Conservation (phyloP, 1,139 yeast species). For the Sugiyamaella novakii region DNA sequence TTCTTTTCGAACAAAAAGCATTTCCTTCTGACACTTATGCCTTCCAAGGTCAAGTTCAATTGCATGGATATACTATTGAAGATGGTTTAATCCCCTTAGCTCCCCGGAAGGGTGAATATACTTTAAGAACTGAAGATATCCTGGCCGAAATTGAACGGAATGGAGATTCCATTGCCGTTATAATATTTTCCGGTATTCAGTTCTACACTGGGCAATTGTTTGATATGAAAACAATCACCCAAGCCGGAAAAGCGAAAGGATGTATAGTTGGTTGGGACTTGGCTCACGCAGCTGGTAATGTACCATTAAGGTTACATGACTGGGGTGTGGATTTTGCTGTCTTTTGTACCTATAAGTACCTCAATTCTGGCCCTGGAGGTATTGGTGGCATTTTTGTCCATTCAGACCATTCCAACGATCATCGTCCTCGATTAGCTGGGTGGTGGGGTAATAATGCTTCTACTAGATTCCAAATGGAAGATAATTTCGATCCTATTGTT, state of each 20-base stretch:
- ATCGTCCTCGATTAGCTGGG: slow-evolving; percentile 78
- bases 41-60: slow-evolving; percentile 66
- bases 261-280: slow-evolving; percentile 90
- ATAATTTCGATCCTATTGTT: slow-evolving; percentile 71
- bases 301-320: slow-evolving; percentile 70
- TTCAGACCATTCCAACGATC: slow-evolving; percentile 45
- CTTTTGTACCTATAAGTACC: slow-evolving; percentile 91
- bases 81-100: slow-evolving; percentile 64
- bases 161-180: slow-evolving; percentile 67
- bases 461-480: slow-evolving; percentile 78
- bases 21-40: slow-evolving; percentile 94
- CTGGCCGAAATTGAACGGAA: slow-evolving; percentile 56
- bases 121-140: slow-evolving; percentile 65
- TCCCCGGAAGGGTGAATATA: slow-evolving; percentile 59
- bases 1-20: slow-evolving; percentile 80
- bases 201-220: slow-evolving; percentile 90
- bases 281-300: slow-evolving; percentile 94
- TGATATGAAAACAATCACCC: slow-evolving; percentile 69
- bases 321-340: slow-evolving; percentile 94
- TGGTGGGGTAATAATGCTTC: slow-evolving; percentile 92
- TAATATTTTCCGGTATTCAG: slow-evolving; percentile 86
- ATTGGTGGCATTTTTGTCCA: slow-evolving; percentile 83
- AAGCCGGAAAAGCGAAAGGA: slow-evolving; percentile 54
- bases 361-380: slow-evolving; percentile 92
- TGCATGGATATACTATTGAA: slow-evolving; percentile 61